These are phyloP conservation scores for Periconia digitata DNA, from an alignment of 2,329 filamentous ascomycete species.

Conservation along the genomic window DNA sequence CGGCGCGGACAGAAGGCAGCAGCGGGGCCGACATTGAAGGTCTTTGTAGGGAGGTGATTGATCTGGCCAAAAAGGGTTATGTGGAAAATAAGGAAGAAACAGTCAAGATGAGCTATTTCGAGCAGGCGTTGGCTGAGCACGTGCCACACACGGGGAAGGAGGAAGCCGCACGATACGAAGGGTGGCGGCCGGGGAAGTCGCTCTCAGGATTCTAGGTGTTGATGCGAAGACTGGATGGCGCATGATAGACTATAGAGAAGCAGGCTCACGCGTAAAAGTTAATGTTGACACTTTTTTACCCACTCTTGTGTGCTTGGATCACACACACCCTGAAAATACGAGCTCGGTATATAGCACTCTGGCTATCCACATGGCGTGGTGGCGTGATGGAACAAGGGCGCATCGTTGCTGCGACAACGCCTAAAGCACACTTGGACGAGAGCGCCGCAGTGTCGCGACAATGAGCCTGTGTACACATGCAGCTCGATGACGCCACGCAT, in stretches of 20 bases:
- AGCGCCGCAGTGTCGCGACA: no score
- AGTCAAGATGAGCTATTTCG: conserved; percentile 52
- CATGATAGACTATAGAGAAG: conserved; percentile 4
- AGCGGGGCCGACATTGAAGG: conserved; percentile 81
- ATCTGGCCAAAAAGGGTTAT: conserved; percentile 38
- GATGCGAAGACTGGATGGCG: background rate
- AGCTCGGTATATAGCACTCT: no score
- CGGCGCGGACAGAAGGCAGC: conserved; percentile 69
- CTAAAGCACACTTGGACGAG: no score
- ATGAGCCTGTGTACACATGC: no score
- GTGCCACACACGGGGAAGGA: conserved; percentile 45
- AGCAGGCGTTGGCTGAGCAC: conserved; percentile 46
- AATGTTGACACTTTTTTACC: no score
- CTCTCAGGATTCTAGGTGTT: conserved; percentile 22
- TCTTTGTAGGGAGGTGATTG: conserved; percentile 50
- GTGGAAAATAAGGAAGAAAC: conserved; percentile 23
- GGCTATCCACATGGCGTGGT: no score
- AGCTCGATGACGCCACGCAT: background rate
- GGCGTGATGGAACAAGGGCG: no score
- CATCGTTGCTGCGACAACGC: no score
- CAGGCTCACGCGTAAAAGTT: no score
- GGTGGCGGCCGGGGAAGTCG: conserved; percentile 41
- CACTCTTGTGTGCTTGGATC: no score
- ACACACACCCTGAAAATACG: no score
- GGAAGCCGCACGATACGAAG: conserved; percentile 48